Base-by-base conservation (phyloP, 2,329 filamentous ascomycete species). In the Beauveria rudraprayagi region DNA sequence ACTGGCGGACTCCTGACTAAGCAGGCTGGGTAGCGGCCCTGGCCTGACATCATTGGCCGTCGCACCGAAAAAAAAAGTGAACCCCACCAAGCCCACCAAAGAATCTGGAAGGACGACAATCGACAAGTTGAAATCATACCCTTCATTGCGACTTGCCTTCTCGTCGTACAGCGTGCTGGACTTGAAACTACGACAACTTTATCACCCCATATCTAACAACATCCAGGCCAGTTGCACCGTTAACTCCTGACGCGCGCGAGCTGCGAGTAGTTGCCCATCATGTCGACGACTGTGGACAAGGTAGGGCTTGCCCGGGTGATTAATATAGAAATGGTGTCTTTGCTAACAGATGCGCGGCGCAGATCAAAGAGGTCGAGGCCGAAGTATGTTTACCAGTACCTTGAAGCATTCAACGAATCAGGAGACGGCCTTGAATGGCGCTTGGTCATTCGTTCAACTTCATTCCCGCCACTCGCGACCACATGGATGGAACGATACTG, bases 231-330 rank as follows among this genome's bases (percentile, higher is more conserved):
- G 24, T 11, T 26, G 37, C 34, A 40, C 19, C 37, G 37, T 26
- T 19, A 19, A 30, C 19, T 37, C 44, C 16, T 16, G 2, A n/a
- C 24, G 17, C 5, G n/a, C n/a, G 37, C 53, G 46, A 52, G 56
- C 61, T 63, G 61, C 60, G 51, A 47, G 5, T 40, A 65, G 57
- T 63, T 67, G 67, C 60, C 73, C 80, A 89, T 76, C 71, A 97
- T 97, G 94, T 83, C 93, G 83, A 97, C 93, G 64, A 97, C 93
- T 47, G 92, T 97, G 74, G 93, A 97, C 71, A 97, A 97, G 89
- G 91, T 90, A 73, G 67, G 83, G 70, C 50, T 62, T 53, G 34
- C 26, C 9, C 52, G 19, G 28, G 17, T 43, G 10, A 26, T 41
- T 14, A 17, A 24, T 24, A 48, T 16, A 43, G 28, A 19, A 24